Conservation (phyloP, 257 asterid species). For the Osmanthus fragrans region DNA sequence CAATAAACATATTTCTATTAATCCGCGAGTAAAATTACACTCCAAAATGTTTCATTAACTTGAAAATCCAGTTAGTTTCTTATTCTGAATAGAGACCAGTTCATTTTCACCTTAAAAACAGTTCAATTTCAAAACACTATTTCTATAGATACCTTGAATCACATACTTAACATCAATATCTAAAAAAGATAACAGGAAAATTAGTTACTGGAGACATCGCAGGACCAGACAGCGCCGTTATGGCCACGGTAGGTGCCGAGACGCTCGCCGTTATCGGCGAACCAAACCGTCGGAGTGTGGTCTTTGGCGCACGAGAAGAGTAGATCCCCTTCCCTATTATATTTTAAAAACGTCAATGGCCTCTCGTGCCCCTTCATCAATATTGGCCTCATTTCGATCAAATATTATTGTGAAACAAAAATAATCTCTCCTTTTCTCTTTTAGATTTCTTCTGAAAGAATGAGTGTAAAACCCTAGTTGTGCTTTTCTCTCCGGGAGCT, state of each 20-base stretch:
- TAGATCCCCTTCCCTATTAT: slow-evolving; percentile 87
- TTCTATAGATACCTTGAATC: background rate
- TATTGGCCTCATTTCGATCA: slow-evolving; percentile 69
- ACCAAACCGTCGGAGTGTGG: slow-evolving; percentile 89
- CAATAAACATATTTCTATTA: background rate
- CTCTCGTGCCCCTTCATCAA: slow-evolving; percentile 97
- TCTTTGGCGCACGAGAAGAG: slow-evolving; percentile 94
- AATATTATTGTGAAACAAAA: background rate
- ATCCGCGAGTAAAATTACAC: background rate
- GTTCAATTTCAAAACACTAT: background rate
- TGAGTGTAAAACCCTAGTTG: background rate
- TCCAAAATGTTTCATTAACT: background rate
- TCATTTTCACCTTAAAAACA: background rate
- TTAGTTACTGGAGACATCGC: slow-evolving; percentile 80
- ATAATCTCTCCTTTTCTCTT: background rate
- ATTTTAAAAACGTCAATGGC: slow-evolving; percentile 83
- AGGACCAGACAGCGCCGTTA: slow-evolving; percentile 97
- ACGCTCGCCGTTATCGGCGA: slow-evolving; percentile 91
- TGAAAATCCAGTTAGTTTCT: slow-evolving; percentile 2
- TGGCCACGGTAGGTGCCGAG: slow-evolving; percentile 95
- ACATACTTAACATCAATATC: background rate
- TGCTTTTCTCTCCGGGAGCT: background rate
- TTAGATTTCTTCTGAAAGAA: background rate
- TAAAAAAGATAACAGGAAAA: background rate
- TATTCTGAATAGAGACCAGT: background rate